Percentiles rank a stretch among this genome's conserved stretches.
phyloP scores from a whole-genome alignment of 2,329 filamentous ascomycete genomes.

The Ascochyta koolunga region DNA sequence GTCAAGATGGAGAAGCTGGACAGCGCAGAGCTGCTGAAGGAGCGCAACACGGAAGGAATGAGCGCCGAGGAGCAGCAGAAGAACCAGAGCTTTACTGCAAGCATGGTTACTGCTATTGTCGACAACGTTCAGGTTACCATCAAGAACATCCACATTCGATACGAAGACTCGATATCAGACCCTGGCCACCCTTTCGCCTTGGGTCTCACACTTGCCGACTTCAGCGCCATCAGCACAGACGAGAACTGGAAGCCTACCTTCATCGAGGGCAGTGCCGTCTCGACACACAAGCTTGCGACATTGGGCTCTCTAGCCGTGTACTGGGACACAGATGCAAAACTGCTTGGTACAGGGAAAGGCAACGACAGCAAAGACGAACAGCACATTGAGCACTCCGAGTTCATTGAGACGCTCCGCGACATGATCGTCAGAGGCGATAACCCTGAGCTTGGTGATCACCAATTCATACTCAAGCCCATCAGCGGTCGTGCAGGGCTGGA shows the following conservation, averaged over 20 bases:
- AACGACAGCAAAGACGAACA: slow-evolving; percentile 65
- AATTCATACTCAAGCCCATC: slow-evolving; percentile 95
- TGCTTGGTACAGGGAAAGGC: slow-evolving; percentile 83
- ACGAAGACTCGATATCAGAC: slow-evolving; percentile 95
- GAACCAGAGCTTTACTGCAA: slow-evolving; percentile 96
- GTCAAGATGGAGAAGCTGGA: slow-evolving; percentile 99
- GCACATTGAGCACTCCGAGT: slow-evolving; percentile 72
- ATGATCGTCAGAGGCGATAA: slow-evolving; percentile 79
- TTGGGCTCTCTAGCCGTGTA: slow-evolving; percentile 91
- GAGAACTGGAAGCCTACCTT: slow-evolving; percentile 95
- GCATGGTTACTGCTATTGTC: slow-evolving; percentile 92
- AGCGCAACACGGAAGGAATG: slow-evolving; percentile 89
- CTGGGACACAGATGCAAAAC: slow-evolving; percentile 92
- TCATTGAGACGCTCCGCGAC: slow-evolving; percentile 76
- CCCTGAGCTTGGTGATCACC: slow-evolving; percentile 65
- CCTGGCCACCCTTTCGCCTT: slow-evolving; percentile 94
- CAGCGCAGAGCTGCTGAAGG: slow-evolving; percentile 91
- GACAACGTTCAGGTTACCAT: slow-evolving; percentile 98
- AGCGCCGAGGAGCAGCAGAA: slow-evolving; percentile 95
- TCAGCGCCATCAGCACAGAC: slow-evolving; percentile 96
- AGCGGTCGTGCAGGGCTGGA: slow-evolving; percentile 94
- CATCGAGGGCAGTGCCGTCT: slow-evolving; percentile 81
- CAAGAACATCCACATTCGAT: slow-evolving; percentile 98
- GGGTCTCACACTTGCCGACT: slow-evolving; percentile 90
- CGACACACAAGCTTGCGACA: slow-evolving; percentile 92